phyloP scores from a whole-genome alignment of 352 stramenopile species.

The Phytophthora ohioensis region DNA sequence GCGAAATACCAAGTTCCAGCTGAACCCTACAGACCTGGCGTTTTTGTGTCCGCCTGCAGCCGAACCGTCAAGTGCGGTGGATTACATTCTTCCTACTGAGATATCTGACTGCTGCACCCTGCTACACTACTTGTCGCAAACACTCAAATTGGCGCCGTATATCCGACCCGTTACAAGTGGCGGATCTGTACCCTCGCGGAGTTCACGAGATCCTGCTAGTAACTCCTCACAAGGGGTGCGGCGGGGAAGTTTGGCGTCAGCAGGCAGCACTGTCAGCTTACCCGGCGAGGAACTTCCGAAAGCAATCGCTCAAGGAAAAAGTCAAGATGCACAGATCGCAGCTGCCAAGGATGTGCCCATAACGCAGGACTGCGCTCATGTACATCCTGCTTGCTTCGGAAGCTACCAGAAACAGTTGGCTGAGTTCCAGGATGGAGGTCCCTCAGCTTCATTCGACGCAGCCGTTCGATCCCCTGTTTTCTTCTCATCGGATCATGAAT shows the following conservation, averaged over 20 bases:
- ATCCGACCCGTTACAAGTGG: conserved; percentile 57
- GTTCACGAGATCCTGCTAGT: conserved; percentile 25
- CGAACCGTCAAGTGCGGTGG: conserved; percentile 44
- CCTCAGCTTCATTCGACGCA: conserved; percentile 28
- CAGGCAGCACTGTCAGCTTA: conserved; percentile 30
- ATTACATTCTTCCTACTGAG: conserved; percentile 58
- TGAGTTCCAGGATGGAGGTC: conserved; percentile 12
- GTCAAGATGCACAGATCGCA: conserved; percentile 1
- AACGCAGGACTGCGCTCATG: conserved; percentile 19
- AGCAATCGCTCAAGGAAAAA: conserved; percentile 8
- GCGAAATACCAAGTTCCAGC: conserved; percentile 87
- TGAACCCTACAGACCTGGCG: conserved; percentile 72
- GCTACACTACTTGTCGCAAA: conserved; percentile 71
- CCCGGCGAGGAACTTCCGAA: conserved; percentile 33
- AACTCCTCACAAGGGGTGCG: conserved; percentile 22
- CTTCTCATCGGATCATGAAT: conserved; percentile 19
- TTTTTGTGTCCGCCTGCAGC: conserved; percentile 76
- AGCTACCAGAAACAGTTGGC: conserved; percentile 27
- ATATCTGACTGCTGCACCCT: conserved; percentile 48
- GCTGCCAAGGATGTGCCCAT: neutral
- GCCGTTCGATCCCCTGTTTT: conserved; percentile 40
- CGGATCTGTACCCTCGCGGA: conserved; percentile 26
- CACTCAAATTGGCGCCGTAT: conserved; percentile 61
- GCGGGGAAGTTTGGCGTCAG: conserved; percentile 36
- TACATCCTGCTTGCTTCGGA: conserved; percentile 50